Conservation (phyloP, 495 filamentous ascomycete genomes). For the Penicillium ochrochloron region DNA sequence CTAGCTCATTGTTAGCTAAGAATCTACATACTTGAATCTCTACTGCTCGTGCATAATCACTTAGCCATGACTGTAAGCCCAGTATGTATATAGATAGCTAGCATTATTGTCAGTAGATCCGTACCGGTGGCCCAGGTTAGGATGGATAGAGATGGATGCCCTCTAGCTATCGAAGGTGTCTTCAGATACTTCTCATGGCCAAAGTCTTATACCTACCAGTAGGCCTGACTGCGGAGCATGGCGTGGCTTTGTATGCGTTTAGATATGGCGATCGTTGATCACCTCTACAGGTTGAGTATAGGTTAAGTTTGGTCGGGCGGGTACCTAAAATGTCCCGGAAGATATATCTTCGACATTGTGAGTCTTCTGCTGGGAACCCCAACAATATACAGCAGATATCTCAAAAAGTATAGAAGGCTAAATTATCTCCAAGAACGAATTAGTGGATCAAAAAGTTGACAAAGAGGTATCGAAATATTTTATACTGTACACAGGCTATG, state of each 20-base stretch:
- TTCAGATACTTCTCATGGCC: too few relatives aligned
- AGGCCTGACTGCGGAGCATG: too few relatives aligned
- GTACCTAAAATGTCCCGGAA: too few relatives aligned
- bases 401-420: not conserved
- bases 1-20: conserved; percentile 18
- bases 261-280: too few relatives aligned
- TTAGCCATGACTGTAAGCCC: too few relatives aligned
- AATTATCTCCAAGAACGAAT: not conserved
- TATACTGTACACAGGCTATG: conserved; percentile 42
- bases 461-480: conserved; percentile 25
- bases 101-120: not conserved
- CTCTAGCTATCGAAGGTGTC: too few relatives aligned
- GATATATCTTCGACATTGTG: too few relatives aligned
- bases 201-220: too few relatives aligned
- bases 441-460: not conserved
- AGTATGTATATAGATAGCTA: too few relatives aligned
- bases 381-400: not conserved
- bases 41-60: not conserved
- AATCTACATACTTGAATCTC: conserved; percentile 14
- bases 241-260: too few relatives aligned
- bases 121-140: not conserved
- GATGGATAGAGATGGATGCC: not conserved
- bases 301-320: too few relatives aligned
- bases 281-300: too few relatives aligned
- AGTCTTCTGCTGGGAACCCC: not conserved